phyloP scores from a whole-genome alignment of 1,284 basidiomycete genomes.

The Mycena sp. region DNA sequence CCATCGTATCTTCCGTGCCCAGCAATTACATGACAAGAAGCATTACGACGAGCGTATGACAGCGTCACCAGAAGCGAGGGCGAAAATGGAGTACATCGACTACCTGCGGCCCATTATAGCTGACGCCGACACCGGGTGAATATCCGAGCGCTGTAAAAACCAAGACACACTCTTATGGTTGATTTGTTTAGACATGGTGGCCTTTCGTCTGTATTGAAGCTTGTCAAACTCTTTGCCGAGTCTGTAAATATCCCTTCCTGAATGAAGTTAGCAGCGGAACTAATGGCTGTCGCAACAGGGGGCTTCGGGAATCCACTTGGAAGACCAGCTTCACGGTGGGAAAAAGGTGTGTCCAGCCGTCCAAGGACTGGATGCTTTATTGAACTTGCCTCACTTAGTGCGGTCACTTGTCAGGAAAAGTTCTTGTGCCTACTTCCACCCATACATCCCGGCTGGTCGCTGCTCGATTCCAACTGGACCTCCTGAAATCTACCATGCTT shows the following conservation, averaged over 20 bases:
- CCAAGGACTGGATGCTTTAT: neutral
- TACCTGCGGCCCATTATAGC: slow-evolving; percentile 95
- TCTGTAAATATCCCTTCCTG: slow-evolving; percentile 56
- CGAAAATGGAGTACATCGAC: slow-evolving; percentile 81
- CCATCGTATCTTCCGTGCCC: slow-evolving; percentile 86
- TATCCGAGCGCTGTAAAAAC: slow-evolving; percentile 18
- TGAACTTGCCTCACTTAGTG: slow-evolving; percentile 56
- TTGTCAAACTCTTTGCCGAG: slow-evolving; percentile 93
- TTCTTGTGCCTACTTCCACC: slow-evolving; percentile 88
- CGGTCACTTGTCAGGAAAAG: slow-evolving; percentile 94
- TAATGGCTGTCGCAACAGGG: slow-evolving; percentile 56
- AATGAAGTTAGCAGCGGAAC: neutral
- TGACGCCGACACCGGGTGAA: slow-evolving; percentile 92
- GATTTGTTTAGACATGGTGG: slow-evolving; percentile 81
- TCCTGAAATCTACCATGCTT: slow-evolving; percentile 89
- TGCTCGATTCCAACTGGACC: slow-evolving; percentile 88
- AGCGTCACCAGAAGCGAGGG: slow-evolving; percentile 68
- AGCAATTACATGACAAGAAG: slow-evolving; percentile 88
- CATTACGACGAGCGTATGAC: slow-evolving; percentile 87
- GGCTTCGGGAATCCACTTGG: slow-evolving; percentile 88
- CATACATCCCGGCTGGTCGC: slow-evolving; percentile 87
- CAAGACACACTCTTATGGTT: slow-evolving; percentile 15
- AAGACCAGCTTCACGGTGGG: slow-evolving; percentile 92
- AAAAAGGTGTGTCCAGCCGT: slow-evolving; percentile 80
- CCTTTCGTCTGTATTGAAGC: slow-evolving; percentile 95